These are phyloP conservation scores for Fusarium ramigenum DNA, from an alignment of 2,329 filamentous ascomycete species.

Conservation along the genomic window DNA sequence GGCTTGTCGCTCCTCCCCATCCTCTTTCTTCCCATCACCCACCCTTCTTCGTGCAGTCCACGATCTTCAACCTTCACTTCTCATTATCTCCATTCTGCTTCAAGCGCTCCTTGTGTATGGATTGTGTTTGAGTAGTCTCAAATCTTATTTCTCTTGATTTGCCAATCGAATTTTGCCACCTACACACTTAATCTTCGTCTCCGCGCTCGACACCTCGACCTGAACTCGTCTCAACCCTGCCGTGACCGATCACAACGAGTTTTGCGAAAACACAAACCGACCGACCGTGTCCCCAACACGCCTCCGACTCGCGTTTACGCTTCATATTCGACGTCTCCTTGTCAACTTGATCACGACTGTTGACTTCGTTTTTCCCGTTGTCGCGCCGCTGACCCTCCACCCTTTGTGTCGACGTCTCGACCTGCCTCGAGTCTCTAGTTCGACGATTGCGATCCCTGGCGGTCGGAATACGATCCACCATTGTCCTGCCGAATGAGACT, in stretches of 20 bases:
- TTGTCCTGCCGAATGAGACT: slow-evolving; percentile 38
- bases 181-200: slow-evolving; percentile 27
- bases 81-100: slow-evolving; percentile 32
- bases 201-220: slow-evolving; percentile 41
- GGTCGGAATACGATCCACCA: background rate
- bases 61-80: slow-evolving; percentile 42
- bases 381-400: slow-evolving; percentile 31
- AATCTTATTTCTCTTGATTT: slow-evolving; percentile 20
- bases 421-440: slow-evolving; percentile 26
- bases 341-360: slow-evolving; percentile 3
- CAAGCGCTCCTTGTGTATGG: slow-evolving; percentile 29
- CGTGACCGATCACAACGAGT: slow-evolving; percentile 45
- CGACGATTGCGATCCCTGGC: slow-evolving; percentile 30
- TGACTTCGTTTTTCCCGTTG: slow-evolving; percentile 18
- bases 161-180: slow-evolving; percentile 3
- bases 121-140: slow-evolving; percentile 43
- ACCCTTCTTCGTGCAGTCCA: slow-evolving; percentile 48
- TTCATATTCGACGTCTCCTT: slow-evolving; percentile 22
- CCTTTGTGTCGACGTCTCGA: slow-evolving; percentile 28
- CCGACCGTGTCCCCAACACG: slow-evolving; percentile 37
- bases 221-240: slow-evolving; percentile 40
- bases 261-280: slow-evolving; percentile 45
- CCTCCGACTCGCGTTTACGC: slow-evolving; percentile 32
- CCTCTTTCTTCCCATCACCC: slow-evolving; percentile 47
- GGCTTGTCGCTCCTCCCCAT: slow-evolving; percentile 52